A percentile compares a stretch with the other conserved stretches of the same genome.
Evolutionary conservation across 2,329 filamentous ascomycete species (phyloP).

Genomic region (Trichoderma sp.): DNA sequence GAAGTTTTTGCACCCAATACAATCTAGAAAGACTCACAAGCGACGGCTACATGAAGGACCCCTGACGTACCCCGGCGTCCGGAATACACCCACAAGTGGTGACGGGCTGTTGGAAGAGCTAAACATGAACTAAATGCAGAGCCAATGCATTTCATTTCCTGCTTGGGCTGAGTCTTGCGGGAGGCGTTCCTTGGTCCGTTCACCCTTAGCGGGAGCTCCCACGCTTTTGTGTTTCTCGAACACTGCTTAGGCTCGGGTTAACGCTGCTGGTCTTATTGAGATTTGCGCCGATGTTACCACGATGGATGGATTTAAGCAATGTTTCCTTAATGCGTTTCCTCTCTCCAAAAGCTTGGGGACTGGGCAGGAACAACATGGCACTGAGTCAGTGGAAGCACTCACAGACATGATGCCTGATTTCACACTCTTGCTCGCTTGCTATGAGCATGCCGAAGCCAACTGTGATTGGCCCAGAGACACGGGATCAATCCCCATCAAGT

Average conservation of each 20-base stretch:
- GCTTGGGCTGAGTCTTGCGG: slow-evolving; percentile 20
- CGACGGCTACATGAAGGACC: slow-evolving; percentile 19
- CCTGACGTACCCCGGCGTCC: slow-evolving; percentile 11
- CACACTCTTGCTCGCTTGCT: background rate
- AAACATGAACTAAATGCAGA: slow-evolving; percentile 4
- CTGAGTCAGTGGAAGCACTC: background rate
- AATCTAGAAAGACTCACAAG: background rate
- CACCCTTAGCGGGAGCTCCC: slow-evolving; percentile 1
- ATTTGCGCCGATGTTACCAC: slow-evolving; percentile 10
- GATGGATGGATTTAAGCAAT: background rate
- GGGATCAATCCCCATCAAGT: slow-evolving; percentile 6
- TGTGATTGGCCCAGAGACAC: background rate
- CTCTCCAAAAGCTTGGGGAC: background rate
- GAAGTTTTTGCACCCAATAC: background rate
- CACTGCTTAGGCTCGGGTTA: background rate
- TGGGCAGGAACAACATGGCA: too few species aligned
- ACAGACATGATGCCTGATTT: background rate
- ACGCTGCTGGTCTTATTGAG: background rate
- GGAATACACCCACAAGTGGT: slow-evolving; percentile 10
- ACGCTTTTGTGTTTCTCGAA: slow-evolving; percentile 16
- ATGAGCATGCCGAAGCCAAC: background rate
- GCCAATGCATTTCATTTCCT: slow-evolving; percentile 13
- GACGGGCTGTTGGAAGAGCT: slow-evolving; percentile 7
- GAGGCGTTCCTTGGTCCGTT: slow-evolving; percentile 16
- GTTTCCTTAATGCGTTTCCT: background rate